Base-by-base conservation (phyloP, 2,329 filamentous ascomycete genomes). In the Fusarium illudens region DNA sequence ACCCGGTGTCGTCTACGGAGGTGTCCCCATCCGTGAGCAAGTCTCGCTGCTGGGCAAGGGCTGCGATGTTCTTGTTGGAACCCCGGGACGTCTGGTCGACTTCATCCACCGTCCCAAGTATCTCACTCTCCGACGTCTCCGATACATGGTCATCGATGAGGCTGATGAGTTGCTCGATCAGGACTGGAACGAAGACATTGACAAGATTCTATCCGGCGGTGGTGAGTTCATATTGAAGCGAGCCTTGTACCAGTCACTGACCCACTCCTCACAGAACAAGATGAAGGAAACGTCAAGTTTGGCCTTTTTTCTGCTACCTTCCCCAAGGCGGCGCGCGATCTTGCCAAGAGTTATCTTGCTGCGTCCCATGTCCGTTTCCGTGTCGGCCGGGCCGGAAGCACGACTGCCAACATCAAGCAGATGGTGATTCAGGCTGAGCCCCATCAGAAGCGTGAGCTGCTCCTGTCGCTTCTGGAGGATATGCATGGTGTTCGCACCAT, bases 301-400 rank as follows among this genome's bases (percentile, higher is more conserved):
- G 85, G 97, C 79, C 91, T 99, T 82, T 98, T 98, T 78, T 97
- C 94, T 0, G 96, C 96, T 1, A 98, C 96, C 0, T 98, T 99
- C 79, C 93, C 94, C 37, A 94, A 92, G 81, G 83, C 82, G 0
- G 89, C 92, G 67, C 92, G 94, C 29, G 84, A 90, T 22, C 81
- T 98, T 13, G 95, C 94, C 11, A 89, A 88, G 61, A 84, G 91
- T 27, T 92, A 94, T 74, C 87, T 99, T 60, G 84, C 90, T 0
- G 83, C 87, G 11, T 88, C 92, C 39, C 89, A 93, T 73, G 84
- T 96, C 52, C 92, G 92, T 20, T 89, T 99, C 77, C 91, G 90
- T 42, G 92, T 98, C 67, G 96, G 96, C 29, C 92, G 95, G 73
- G 89, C 93, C 25, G 96, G 96, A 32, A 93, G 91, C 69, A 89